Conservation (phyloP, 2,329 filamentous ascomycete genomes). For the Amauroascus verrucosus region DNA sequence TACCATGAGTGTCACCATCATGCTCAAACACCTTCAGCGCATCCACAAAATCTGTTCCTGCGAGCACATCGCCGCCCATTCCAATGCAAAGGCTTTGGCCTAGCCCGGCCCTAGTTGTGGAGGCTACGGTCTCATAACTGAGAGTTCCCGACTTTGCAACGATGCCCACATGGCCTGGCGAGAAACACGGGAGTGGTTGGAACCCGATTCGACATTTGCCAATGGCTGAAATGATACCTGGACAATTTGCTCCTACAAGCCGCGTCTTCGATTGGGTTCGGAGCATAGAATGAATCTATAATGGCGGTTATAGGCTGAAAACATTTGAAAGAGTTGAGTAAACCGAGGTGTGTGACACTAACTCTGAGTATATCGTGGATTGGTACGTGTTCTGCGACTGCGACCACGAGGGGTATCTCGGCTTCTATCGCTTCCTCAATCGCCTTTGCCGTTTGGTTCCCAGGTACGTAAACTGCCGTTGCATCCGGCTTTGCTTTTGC, state of each 20-base stretch:
- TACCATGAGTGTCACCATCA: constrained; percentile 59
- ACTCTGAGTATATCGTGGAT: constrained; percentile 66
- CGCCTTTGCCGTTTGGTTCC: constrained; percentile 59
- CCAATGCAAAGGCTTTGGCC: constrained; percentile 69
- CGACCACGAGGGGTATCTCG: constrained; percentile 65
- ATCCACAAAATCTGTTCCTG: constrained; percentile 65
- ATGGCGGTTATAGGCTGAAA: not conserved
- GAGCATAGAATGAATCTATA: constrained; percentile 57
- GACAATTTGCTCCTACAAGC: constrained; percentile 70
- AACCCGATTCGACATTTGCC: constrained; percentile 64
- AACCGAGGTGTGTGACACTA: constrained; percentile 3
- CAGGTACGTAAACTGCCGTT: constrained; percentile 69
- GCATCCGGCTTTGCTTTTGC: constrained; percentile 62
- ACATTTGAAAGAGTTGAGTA: not conserved
- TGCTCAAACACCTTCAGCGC: constrained; percentile 55
- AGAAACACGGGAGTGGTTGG: constrained; percentile 63
- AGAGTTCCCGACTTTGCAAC: constrained; percentile 72
- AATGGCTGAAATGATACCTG: constrained; percentile 66
- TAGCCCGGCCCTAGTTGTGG: constrained; percentile 60
- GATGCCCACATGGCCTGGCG: constrained; percentile 59
- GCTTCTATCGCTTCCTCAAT: constrained; percentile 74
- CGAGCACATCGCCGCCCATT: constrained; percentile 65
- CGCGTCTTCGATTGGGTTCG: constrained; percentile 60
- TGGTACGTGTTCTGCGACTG: constrained; percentile 70
- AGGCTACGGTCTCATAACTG: constrained; percentile 69